A percentile compares a stretch with the other conserved stretches of the same genome.
Evolutionary conservation across 2,329 filamentous ascomycete genomes (phyloP).

Genomic region (Basipetospora sp.): DNA sequence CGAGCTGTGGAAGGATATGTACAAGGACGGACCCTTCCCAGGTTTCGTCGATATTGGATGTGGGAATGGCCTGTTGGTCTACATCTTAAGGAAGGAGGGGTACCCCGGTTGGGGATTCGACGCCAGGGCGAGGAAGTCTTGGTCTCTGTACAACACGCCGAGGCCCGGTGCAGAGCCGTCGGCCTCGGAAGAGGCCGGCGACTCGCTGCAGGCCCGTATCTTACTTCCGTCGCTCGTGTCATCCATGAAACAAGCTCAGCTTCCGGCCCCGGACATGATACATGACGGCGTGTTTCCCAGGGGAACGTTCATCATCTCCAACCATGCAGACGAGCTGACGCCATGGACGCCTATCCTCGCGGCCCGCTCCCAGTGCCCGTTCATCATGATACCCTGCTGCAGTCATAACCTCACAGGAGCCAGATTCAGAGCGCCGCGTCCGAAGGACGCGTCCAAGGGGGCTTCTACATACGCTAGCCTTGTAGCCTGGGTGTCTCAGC

Average conservation of each 20-base stretch:
- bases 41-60: constrained; percentile 95
- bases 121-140: constrained; percentile 71
- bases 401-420: constrained; percentile 72
- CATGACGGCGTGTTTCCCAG: constrained; percentile 53
- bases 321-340: constrained; percentile 92
- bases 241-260: constrained; percentile 8
- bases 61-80: constrained; percentile 80
- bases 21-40: constrained; percentile 48
- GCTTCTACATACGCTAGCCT: constrained; percentile 70
- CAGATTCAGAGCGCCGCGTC: constrained; percentile 51
- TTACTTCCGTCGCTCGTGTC: constrained; percentile 32
- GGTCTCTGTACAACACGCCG: constrained; percentile 50
- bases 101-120: constrained; percentile 85
- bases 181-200: constrained; percentile 1
- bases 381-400: constrained; percentile 90
- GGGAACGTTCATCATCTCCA: constrained; percentile 85
- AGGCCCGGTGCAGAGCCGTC: not conserved
- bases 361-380: constrained; percentile 58
- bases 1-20: constrained; percentile 81
- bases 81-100: constrained; percentile 67
- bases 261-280: constrained; percentile 12
- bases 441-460: constrained; percentile 32
- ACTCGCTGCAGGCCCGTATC: constrained; percentile 29
- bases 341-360: constrained; percentile 89
- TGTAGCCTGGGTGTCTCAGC: constrained; percentile 57